Conservation (phyloP, 257 asterid genomes). For the Marsdenia floribunda region DNA sequence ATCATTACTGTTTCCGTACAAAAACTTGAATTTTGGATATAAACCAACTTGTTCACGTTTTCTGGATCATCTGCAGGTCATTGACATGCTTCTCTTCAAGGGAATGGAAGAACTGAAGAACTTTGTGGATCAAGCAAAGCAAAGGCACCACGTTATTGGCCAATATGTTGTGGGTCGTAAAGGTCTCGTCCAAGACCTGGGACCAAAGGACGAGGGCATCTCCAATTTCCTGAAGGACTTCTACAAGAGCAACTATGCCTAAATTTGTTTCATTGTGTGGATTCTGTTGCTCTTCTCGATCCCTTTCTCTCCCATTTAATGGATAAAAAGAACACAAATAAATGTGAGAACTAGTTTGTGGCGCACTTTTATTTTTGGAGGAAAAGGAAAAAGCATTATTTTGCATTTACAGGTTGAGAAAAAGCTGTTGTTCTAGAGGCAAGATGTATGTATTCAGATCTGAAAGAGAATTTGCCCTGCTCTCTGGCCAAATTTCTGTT, state of each 20-base stretch:
- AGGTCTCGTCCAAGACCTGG: constrained; percentile 39
- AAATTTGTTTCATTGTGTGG: constrained; percentile 19
- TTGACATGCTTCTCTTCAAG: constrained; percentile 86
- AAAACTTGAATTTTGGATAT: neutral
- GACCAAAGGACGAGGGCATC: constrained; percentile 43
- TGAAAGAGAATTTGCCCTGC: neutral
- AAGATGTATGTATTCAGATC: neutral
- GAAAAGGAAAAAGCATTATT: neutral
- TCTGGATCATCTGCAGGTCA: constrained; percentile 41
- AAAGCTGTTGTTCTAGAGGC: neutral
- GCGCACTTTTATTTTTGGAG: neutral
- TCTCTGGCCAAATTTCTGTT: neutral
- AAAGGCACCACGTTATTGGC: constrained; percentile 88
- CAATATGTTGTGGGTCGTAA: constrained; percentile 59
- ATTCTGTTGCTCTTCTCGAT: neutral
- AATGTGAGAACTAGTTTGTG: neutral
- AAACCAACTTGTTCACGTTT: neutral
- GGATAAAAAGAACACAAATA: neutral
- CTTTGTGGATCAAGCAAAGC: constrained; percentile 84
- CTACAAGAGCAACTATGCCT: constrained; percentile 72
- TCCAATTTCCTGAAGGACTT: constrained; percentile 72
- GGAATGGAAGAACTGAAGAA: constrained; percentile 75
- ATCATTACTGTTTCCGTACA: neutral
- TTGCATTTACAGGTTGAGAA: neutral
- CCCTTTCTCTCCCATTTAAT: neutral